Conservation (phyloP, 495 filamentous ascomycete species). For the Trypethelium eluteriae region DNA sequence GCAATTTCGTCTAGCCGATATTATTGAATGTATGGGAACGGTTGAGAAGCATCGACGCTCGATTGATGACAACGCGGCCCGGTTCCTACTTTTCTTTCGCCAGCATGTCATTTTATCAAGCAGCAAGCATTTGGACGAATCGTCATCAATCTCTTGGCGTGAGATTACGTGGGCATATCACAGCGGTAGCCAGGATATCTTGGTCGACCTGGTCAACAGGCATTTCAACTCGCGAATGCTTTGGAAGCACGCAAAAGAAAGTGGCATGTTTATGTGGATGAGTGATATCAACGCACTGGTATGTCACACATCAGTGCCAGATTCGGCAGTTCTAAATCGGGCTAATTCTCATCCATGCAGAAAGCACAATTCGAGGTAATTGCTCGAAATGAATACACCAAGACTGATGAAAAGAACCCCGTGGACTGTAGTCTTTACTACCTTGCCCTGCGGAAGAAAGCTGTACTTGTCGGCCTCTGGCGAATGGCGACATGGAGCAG, state of each 20-base stretch:
- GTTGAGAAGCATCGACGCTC: conserved; percentile 85
- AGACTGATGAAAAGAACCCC: conserved; percentile 78
- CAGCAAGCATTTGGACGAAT: conserved; percentile 38
- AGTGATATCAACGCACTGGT: conserved; percentile 68
- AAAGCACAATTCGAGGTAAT: conserved; percentile 77
- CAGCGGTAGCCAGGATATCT: conserved; percentile 83
- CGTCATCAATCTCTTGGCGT: conserved; percentile 70
- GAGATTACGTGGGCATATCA: conserved; percentile 95
- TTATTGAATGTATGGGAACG: conserved; percentile 77
- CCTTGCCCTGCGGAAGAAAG: conserved; percentile 73
- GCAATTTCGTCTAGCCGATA: conserved; percentile 80
- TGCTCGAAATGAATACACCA: conserved; percentile 88
- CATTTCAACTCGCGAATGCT: conserved; percentile 50
- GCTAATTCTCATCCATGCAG: conserved; percentile 36
- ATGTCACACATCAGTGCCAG: conserved; percentile 32
- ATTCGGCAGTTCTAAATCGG: not conserved
- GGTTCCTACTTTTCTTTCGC: conserved; percentile 82
- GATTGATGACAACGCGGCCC: conserved; percentile 87
- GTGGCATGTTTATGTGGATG: conserved; percentile 94
- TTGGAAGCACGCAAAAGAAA: conserved; percentile 41
- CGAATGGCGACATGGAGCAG: conserved; percentile 86
- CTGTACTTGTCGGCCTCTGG: conserved; percentile 86
- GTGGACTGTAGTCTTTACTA: conserved; percentile 93
- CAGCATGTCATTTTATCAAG: conserved; percentile 66
- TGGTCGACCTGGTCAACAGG: conserved; percentile 75